Evolutionary conservation across 2,329 filamentous ascomycete genomes (phyloP).

Genomic region (Aspergillus fijiensis): DNA sequence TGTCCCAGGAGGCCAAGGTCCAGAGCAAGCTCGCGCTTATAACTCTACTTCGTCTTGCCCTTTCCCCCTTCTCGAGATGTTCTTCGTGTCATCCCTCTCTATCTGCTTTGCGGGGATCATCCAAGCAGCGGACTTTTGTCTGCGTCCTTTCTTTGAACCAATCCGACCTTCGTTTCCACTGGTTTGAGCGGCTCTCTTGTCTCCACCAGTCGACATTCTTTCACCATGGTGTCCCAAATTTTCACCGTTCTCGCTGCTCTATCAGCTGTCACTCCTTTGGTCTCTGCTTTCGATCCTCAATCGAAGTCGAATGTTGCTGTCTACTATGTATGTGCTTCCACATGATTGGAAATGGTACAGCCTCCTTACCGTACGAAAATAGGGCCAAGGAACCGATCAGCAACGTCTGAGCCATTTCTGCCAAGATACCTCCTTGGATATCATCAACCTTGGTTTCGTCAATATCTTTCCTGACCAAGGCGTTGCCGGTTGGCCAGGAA

Average conservation of each 20-base stretch:
- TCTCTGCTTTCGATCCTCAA: conserved; percentile 43
- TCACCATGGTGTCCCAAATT: conserved; percentile 39
- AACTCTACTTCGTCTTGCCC: conserved; percentile 4
- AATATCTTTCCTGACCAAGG: conserved; percentile 53
- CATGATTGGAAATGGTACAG: not conserved
- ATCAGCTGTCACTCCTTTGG: conserved; percentile 31
- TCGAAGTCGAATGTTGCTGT: conserved; percentile 52
- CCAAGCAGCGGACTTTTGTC: conserved; percentile 43
- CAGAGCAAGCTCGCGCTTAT: not conserved
- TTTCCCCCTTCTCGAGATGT: conserved; percentile 13
- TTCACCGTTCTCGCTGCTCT: conserved; percentile 38
- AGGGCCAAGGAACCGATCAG: conserved; percentile 56
- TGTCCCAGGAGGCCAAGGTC: not conserved
- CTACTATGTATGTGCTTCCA: conserved; percentile 48
- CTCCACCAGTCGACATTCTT: conserved; percentile 32
- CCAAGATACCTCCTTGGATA: conserved; percentile 52
- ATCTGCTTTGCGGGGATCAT: conserved; percentile 18
- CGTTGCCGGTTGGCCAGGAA: conserved; percentile 49
- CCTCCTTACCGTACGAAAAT: not conserved
- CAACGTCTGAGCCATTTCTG: conserved; percentile 53
- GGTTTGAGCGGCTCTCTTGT: conserved; percentile 38
- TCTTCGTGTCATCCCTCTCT: conserved; percentile 14
- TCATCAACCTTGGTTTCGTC: conserved; percentile 58
- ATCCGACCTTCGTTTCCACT: conserved; percentile 26
- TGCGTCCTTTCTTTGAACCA: conserved; percentile 57